Evolutionary conservation across 495 filamentous ascomycete species (phyloP), one percentile per base, ranked within the genome.

Genomic region (Aspergillus bridgeri): DNA sequence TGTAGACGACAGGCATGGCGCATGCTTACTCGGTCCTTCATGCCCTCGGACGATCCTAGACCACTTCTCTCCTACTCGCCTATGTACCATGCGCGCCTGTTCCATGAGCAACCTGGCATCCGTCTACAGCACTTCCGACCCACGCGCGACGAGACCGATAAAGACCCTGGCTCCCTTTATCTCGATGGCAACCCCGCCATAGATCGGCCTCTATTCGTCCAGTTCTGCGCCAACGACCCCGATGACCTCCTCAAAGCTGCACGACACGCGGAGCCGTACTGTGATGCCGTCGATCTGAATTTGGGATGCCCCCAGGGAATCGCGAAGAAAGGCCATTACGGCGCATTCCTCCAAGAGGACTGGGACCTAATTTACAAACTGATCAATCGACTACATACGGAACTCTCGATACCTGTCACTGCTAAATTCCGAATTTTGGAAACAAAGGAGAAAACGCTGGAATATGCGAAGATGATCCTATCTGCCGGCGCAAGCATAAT

Each of bases 291-390:
- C 8, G 95, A 99, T 69, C 75, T 99, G 60, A 99, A 99, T 68
- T 81, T 99, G 1, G 94, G 94, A n/a, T 99, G 94, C 75, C 94
- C 94, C 2, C 94, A 99, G 66, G 92, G 92, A 2, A 99, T 99
- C 56, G 94, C 94, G 29, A 81, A 81, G 62, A 89, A 85, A 64
- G 94, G 94, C 5, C 86, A 89, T 65, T 99, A 99, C 65, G 94
- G 94, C 8, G 86, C 92, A 9, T 98, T 96, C 65, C 73, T 99
- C 43, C 94, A 99, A 66, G 94, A 99, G 69, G 88, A 98, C 57
- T 91, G 90, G 81, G 81, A 84, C 20, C 75, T 96, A 44, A 89
- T 99, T 51, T 86, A 85, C 60, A 77, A 77, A 6, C 73, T 99
- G 53, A 91, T 99, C 59, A 85, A 86, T 54, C 89, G 73, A 11